phyloP scores from a whole-genome alignment of 176 grass and related monocot genomes.

The Juncus inflexus region DNA sequence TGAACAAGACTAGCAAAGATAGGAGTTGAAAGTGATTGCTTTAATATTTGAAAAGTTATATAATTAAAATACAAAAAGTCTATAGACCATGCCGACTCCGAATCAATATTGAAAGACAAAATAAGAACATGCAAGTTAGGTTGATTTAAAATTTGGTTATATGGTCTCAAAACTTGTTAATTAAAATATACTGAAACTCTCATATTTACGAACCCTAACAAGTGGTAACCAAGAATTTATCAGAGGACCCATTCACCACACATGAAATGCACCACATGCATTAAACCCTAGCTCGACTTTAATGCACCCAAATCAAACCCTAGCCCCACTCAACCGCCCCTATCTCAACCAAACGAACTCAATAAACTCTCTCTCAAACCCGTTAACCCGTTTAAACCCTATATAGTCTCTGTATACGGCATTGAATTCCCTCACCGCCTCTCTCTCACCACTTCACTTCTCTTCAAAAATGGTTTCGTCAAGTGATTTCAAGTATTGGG shows the following conservation, averaged over 20 bases:
- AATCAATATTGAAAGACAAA: too few relatives aligned
- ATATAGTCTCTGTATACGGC: not conserved
- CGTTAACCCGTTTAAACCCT: not conserved
- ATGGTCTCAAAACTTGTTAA: too few relatives aligned
- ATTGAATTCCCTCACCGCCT: slow-evolving; percentile 9
- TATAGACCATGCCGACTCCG: too few relatives aligned
- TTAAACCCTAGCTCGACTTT: not conserved
- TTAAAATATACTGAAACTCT: too few relatives aligned
- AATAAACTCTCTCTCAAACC: not conserved
- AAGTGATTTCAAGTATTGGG: slow-evolving; percentile 31
- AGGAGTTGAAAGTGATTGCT: too few relatives aligned
- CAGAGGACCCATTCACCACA: not conserved
- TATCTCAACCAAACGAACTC: slow-evolving; percentile 14
- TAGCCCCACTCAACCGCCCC: slow-evolving; percentile 19
- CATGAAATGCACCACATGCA: not conserved
- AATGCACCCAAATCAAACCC: slow-evolving; percentile 20
- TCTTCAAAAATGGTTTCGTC: not conserved
- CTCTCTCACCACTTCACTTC: not conserved
- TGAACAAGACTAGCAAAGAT: too few relatives aligned
- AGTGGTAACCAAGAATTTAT: too few relatives aligned
- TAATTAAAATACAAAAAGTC: too few relatives aligned
- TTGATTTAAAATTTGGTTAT: too few relatives aligned
- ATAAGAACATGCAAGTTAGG: too few relatives aligned
- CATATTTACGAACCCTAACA: too few relatives aligned
- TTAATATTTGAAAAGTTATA: too few relatives aligned